These are phyloP conservation scores for Eucalyptus sideroxylon DNA, from an alignment of 345 rosid genomes.

Conservation along the genomic window DNA sequence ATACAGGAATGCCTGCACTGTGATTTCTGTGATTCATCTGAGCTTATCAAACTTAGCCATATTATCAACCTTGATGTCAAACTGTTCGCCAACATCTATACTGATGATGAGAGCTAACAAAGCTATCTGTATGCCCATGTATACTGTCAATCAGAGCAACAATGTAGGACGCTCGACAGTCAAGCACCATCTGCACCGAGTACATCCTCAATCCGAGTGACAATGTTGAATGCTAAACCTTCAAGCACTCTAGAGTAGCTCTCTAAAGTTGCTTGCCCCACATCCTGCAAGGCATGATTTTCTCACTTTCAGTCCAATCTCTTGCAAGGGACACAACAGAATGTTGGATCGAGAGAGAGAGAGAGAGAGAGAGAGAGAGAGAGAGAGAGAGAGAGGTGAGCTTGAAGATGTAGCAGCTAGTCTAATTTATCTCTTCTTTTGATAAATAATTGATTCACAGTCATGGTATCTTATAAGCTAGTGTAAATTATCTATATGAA, in stretches of 20 bases:
- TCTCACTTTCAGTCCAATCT: neutral
- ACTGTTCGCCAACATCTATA: neutral
- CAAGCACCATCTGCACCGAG: constrained; percentile 34
- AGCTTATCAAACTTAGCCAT: neutral
- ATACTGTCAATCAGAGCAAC: neutral
- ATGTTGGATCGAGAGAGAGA: neutral
- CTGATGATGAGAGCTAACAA: neutral
- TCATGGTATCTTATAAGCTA: neutral
- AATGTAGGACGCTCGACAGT: neutral
- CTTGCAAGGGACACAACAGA: neutral
- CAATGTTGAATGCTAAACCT: constrained; percentile 83
- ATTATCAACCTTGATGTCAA: neutral
- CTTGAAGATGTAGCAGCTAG: neutral
- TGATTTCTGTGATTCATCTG: neutral
- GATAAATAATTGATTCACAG: neutral
- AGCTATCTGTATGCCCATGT: neutral
- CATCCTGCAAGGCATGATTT: constrained; percentile 43
- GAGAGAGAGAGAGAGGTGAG: neutral
- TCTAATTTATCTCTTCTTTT: neutral
- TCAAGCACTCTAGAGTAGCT: constrained; percentile 89
- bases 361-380: neutral
- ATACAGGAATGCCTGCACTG: neutral
- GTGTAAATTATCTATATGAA: neutral
- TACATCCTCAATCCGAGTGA: constrained; percentile 91
- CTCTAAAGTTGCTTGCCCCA: constrained; percentile 79